phyloP scores from a whole-genome alignment of 73 alveolate genomes.

The Blepharisma japonicum region DNA sequence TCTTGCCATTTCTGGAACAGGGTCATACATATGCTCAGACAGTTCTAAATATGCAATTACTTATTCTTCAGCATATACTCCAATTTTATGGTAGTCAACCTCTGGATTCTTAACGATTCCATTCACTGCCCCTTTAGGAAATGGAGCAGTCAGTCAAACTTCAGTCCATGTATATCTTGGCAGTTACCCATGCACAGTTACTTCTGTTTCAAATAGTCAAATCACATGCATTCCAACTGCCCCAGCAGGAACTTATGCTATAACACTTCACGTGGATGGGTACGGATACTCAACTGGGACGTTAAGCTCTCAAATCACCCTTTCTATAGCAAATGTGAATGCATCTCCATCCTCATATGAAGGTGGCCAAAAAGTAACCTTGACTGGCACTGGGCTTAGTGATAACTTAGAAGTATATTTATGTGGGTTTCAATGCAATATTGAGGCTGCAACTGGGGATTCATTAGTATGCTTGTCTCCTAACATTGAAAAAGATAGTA shows the following conservation, averaged over 20 bases:
- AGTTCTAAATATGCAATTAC: background rate
- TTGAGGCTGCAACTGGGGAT: background rate
- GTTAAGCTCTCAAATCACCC: background rate
- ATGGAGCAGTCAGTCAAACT: background rate
- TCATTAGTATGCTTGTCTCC: background rate
- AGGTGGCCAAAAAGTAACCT: background rate
- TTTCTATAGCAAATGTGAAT: background rate
- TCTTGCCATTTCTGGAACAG: background rate
- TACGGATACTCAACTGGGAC: background rate
- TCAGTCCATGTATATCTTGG: background rate
- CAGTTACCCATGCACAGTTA: constrained; percentile 9
- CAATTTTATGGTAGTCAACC: background rate
- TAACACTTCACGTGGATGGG: background rate
- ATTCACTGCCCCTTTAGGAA: background rate
- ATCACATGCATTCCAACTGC: background rate
- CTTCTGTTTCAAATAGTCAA: background rate
- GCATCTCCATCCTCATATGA: constrained; percentile 3
- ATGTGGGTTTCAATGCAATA: background rate
- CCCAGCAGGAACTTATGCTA: constrained; percentile 16
- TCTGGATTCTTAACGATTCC: background rate
- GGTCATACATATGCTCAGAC: background rate
- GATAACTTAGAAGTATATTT: background rate
- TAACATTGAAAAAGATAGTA: too few species aligned
- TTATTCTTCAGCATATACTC: background rate
- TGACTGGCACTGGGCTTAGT: constrained; percentile 9